Evolutionary conservation across 345 rosid species (phyloP), one percentile per base, ranked within the genome.

Genomic region (Punica granatum): DNA sequence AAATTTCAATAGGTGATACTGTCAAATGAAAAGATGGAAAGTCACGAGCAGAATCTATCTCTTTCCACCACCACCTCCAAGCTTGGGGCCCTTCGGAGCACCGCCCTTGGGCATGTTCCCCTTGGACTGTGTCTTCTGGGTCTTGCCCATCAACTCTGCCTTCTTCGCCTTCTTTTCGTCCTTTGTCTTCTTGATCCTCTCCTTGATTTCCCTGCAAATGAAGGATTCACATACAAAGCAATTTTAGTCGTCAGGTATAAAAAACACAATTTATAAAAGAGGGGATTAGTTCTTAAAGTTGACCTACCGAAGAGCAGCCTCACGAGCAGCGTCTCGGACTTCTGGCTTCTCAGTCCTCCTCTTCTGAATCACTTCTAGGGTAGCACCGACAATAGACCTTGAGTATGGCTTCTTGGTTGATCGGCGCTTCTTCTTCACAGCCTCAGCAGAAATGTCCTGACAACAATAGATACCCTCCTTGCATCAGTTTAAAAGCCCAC

Each of bases 141-240:
- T 19, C 60, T 71, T 71, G 64, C 69, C 65, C 59, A 56, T 54
- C 15, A 33, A 31, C 58, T 71, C 74, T 7, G 74, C 74, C 63
- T 71, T 71, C 74, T 71, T 71, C 1, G 69, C 74, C 74, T 71
- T 71, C 74, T 71, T 71, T n/a, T 71, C 69, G 58, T 71, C 74
- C 65, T 71, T 71, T 13, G 69, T 65, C 65, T 71, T 71, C 69
- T 71, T 65, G 59, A 65, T 59, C 59, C 74, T 71, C 64, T 71
- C 74, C 69, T 65, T 71, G 26, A 71, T 65, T 66, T 71, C 74
- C 53, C 74, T 71, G 64, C 43, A 3, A 70, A 33, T 39, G 26
- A 23, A 23, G 11, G 35, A 48, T 33, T 28, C 36, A 15, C 48
- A 58, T 54, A 23, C 56, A 54, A 63, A 70, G 10, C 36, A n/a